phyloP scores from a whole-genome alignment of 768 basidiomycete genomes.

The Agaricus subrufescens region DNA sequence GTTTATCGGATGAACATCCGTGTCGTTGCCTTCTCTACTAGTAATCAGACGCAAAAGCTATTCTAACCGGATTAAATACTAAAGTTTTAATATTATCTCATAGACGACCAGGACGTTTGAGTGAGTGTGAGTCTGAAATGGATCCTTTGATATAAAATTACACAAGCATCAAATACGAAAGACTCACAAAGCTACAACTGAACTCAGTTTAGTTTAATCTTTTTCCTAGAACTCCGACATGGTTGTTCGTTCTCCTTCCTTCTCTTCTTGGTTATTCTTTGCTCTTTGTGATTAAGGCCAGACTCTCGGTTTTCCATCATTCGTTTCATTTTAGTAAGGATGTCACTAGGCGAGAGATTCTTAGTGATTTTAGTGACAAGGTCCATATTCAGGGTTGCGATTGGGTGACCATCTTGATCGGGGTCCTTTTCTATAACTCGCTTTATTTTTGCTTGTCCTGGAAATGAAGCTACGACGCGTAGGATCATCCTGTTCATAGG shows the following conservation, averaged over 20 bases:
- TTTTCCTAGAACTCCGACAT: background rate
- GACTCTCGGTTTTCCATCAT: background rate
- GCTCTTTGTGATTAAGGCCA: background rate
- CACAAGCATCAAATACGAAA: no score
- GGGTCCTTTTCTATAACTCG: conserved; percentile 33
- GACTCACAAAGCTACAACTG: no score
- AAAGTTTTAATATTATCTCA: no score
- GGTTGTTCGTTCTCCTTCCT: no score
- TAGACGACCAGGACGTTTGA: no score
- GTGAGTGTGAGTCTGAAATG: no score
- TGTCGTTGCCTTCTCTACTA: no score
- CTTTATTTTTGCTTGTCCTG: conserved; percentile 34
- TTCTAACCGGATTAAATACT: no score
- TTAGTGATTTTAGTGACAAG: conserved; percentile 33
- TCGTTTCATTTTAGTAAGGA: conserved; percentile 15
- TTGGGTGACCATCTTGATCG: conserved; percentile 33
- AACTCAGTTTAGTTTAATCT: no score
- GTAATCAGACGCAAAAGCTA: no score
- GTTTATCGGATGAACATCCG: no score
- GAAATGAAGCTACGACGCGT: conserved; percentile 38
- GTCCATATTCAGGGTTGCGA: conserved; percentile 35
- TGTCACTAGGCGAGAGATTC: conserved; percentile 29
- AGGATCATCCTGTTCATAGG: conserved; percentile 31
- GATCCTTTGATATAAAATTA: no score
- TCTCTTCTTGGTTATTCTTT: background rate